Conservation (phyloP, 2,329 filamentous ascomycete genomes). For the Arthrobotrys conoides region DNA sequence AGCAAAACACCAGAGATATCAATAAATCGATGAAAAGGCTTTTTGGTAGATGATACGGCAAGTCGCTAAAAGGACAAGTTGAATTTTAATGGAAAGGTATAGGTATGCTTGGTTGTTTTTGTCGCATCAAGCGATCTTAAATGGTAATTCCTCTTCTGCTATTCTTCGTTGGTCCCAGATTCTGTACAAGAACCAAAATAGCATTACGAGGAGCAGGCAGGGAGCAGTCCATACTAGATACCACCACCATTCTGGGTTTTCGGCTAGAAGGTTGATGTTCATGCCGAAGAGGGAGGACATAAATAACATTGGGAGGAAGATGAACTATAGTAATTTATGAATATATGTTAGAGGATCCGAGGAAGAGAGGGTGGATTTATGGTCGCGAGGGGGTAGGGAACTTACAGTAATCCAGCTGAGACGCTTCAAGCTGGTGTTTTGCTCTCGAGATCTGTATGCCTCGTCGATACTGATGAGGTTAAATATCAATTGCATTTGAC, state of each 20-base stretch:
- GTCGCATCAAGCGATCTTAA: constrained; percentile 36
- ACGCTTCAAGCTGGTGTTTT: constrained; percentile 61
- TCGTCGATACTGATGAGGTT: constrained; percentile 63
- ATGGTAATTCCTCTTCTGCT: constrained; percentile 56
- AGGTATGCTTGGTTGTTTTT: neutral
- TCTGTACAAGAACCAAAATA: constrained; percentile 61
- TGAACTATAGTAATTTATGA: constrained; percentile 40
- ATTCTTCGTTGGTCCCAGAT: constrained; percentile 52
- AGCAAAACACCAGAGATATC: neutral
- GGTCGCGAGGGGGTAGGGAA: neutral
- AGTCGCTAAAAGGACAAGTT: neutral
- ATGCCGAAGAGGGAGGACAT: constrained; percentile 62
- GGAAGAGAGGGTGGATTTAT: no score
- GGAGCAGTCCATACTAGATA: constrained; percentile 59
- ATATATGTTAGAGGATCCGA: neutral
- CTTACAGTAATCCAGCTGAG: constrained; percentile 63
- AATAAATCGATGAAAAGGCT: neutral
- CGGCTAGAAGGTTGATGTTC: constrained; percentile 61
- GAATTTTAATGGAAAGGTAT: no score
- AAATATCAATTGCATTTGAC: constrained; percentile 59
- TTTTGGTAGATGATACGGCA: neutral
- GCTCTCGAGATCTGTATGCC: constrained; percentile 61
- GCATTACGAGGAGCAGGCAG: constrained; percentile 47
- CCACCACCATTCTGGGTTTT: constrained; percentile 62
- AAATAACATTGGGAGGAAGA: constrained; percentile 62